Percentiles rank a stretch among this genome's conserved stretches.
phyloP scores from a whole-genome alignment of 1,139 yeast genomes.

The Saccharomyces pastorianus region DNA sequence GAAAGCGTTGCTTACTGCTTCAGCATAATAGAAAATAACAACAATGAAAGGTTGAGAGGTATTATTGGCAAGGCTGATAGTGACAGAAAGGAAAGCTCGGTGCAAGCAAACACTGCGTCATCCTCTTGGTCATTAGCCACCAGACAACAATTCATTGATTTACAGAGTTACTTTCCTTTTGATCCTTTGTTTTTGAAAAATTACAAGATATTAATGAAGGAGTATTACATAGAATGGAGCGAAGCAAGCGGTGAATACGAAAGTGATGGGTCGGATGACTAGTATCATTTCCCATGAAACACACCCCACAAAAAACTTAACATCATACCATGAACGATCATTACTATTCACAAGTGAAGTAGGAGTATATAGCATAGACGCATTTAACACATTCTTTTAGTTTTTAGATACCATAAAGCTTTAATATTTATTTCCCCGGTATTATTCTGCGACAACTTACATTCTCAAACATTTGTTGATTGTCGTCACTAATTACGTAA shows the following conservation, averaged over 20 bases:
- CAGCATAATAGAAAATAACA: constrained; percentile 85
- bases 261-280: constrained; percentile 39
- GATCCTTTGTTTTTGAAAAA: constrained; percentile 77
- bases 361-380: not conserved
- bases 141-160: constrained; percentile 74
- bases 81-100: constrained; percentile 22
- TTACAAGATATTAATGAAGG: constrained; percentile 47
- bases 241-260: constrained; percentile 58
- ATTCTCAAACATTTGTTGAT: not conserved
- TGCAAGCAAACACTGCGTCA: constrained; percentile 31
- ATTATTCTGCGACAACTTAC: not conserved
- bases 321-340: not conserved
- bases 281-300: constrained; percentile 3
- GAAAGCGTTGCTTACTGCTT: constrained; percentile 89
- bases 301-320: not conserved
- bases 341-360: not conserved
- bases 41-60: constrained; percentile 39
- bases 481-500: not conserved
- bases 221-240: constrained; percentile 76
- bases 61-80: constrained; percentile 31
- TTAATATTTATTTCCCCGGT: not conserved
- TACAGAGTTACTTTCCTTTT: constrained; percentile 91
- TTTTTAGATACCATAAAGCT: not conserved
- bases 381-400: not conserved
- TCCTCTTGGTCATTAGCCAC: constrained; percentile 33